Percentiles rank a stretch among this genome's conserved stretches.
These are phyloP conservation scores for Trichoderma citrinoviride DNA, from an alignment of 2,329 filamentous ascomycete genomes.

Conservation along the genomic window DNA sequence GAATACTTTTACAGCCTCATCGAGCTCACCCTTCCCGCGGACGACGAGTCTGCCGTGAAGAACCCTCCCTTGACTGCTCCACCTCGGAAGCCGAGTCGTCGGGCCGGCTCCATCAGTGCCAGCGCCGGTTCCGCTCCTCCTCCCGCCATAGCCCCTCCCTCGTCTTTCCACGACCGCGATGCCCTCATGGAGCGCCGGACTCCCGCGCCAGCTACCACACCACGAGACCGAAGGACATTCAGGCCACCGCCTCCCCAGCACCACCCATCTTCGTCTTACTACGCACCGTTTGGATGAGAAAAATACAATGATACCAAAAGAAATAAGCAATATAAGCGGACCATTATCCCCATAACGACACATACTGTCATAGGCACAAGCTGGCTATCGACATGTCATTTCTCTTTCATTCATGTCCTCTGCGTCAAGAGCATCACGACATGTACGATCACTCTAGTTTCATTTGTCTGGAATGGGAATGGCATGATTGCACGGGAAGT, in stretches of 20 bases:
- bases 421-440: slow-evolving; percentile 13
- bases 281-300: slow-evolving; percentile 18
- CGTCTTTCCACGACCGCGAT: slow-evolving; percentile 29
- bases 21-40: slow-evolving; percentile 60
- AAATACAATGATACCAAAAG: background rate
- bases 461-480: slow-evolving; percentile 18
- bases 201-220: slow-evolving; percentile 15
- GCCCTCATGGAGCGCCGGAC: slow-evolving; percentile 22
- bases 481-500: slow-evolving; percentile 16
- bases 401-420: background rate
- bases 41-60: slow-evolving; percentile 58
- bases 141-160: slow-evolving; percentile 25
- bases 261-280: slow-evolving; percentile 14
- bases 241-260: slow-evolving; percentile 19
- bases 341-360: background rate
- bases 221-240: slow-evolving; percentile 28
- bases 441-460: slow-evolving; percentile 20
- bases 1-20: slow-evolving; percentile 77
- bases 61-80: slow-evolving; percentile 57
- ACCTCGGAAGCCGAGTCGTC: slow-evolving; percentile 48
- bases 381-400: background rate
- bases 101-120: slow-evolving; percentile 38
- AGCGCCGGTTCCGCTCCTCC: slow-evolving; percentile 29
- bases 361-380: background rate
- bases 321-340: background rate